phyloP scores from a whole-genome alignment of 305 asterid species.

The Fraxinus platypoda region DNA sequence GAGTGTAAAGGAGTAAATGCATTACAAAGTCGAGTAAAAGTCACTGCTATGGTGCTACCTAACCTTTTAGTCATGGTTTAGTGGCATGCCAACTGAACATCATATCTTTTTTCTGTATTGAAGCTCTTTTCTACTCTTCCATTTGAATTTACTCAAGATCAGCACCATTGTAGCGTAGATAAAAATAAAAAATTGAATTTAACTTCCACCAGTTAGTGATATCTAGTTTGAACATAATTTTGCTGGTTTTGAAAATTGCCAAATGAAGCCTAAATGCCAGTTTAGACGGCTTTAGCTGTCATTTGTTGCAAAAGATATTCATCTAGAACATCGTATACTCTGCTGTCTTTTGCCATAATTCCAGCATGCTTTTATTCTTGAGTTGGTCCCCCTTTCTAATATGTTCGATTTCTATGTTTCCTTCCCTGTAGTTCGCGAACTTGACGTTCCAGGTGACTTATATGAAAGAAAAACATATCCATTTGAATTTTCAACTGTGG shows the following conservation, averaged over 20 bases:
- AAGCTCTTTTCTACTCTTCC: not conserved
- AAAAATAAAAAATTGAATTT: not conserved
- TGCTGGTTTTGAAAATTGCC: not conserved
- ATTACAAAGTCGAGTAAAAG: not conserved
- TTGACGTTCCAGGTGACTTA: conserved; percentile 93
- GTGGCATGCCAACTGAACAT: not conserved
- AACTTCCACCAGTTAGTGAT: not conserved
- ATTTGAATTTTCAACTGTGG: conserved; percentile 90
- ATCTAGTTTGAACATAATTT: not conserved
- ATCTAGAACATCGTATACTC: not conserved
- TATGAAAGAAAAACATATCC: conserved; percentile 89
- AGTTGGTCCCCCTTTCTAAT: not conserved
- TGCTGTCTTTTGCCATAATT: not conserved
- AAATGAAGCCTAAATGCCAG: not conserved
- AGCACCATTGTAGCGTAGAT: not conserved
- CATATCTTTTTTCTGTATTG: not conserved
- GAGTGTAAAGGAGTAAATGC: not conserved
- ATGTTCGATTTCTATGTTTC: conserved; percentile 16
- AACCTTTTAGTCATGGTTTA: not conserved
- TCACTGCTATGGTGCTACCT: not conserved
- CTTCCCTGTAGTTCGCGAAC: conserved; percentile 67
- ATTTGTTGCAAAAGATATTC: not conserved
- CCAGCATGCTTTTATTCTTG: conserved; percentile 5
- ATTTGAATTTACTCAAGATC: not conserved
- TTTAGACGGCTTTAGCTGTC: not conserved